Conservation (phyloP, 1,284 basidiomycete species). For the Malassezia sympodialis region DNA sequence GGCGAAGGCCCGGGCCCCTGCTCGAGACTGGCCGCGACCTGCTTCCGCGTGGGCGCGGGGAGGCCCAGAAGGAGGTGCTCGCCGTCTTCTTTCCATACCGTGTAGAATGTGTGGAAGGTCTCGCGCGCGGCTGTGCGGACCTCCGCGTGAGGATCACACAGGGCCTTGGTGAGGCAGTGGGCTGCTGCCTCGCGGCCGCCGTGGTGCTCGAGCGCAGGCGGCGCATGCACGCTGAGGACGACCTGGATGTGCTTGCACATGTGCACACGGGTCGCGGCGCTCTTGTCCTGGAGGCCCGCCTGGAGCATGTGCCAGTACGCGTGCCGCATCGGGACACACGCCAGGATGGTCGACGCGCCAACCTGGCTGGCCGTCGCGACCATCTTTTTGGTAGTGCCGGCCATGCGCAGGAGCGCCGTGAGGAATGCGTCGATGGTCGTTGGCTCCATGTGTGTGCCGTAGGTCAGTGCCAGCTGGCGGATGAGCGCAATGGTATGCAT, state of each 20-base stretch:
- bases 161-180: constrained; percentile 60
- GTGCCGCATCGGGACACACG: constrained; percentile 59
- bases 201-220: constrained; percentile 42
- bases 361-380: constrained; percentile 75
- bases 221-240: constrained; percentile 44
- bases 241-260: constrained; percentile 49
- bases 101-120: constrained; percentile 71
- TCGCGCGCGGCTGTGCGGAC: constrained; percentile 66
- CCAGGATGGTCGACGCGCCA: constrained; percentile 61
- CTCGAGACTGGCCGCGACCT: constrained; percentile 67
- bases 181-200: constrained; percentile 56
- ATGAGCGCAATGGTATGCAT: constrained; percentile 70
- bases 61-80: constrained; percentile 59
- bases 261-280: constrained; percentile 64
- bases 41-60: constrained; percentile 64
- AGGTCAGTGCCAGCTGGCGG: constrained; percentile 58
- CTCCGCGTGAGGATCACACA: constrained; percentile 68
- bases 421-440: constrained; percentile 55
- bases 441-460: constrained; percentile 54
- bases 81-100: constrained; percentile 64
- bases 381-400: constrained; percentile 89
- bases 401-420: constrained; percentile 70
- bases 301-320: constrained; percentile 67
- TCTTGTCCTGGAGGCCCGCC: constrained; percentile 72
- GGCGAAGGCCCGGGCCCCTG: constrained; percentile 45